phyloP scores from a whole-genome alignment of 257 asterid genomes.

The Plectranthus barbatus region DNA sequence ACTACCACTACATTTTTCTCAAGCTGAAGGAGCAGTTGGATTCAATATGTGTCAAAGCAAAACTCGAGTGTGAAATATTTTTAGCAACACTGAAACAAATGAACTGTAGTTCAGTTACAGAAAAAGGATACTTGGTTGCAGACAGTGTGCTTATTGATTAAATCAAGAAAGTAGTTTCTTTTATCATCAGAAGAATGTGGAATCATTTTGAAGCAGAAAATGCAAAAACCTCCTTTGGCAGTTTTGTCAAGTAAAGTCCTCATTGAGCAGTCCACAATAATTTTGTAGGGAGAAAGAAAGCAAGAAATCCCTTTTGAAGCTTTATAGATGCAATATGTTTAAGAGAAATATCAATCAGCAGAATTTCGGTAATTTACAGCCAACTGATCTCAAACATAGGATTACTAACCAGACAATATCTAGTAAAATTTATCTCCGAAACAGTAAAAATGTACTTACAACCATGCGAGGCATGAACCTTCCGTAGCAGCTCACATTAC shows the following conservation, averaged over 20 bases:
- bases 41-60: neutral
- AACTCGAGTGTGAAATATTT: neutral
- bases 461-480: slow-evolving; percentile 89
- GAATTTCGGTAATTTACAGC: neutral
- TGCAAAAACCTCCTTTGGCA: neutral
- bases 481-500: slow-evolving; percentile 96
- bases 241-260: neutral
- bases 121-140: neutral
- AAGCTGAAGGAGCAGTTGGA: neutral
- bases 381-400: neutral
- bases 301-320: neutral
- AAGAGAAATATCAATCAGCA: neutral
- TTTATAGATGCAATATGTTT: neutral
- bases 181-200: neutral
- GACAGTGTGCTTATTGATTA: neutral
- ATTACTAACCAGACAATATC: neutral
- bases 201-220: neutral
- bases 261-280: neutral
- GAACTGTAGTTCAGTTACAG: neutral
- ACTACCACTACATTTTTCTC: neutral
- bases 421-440: neutral
- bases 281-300: neutral
- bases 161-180: neutral
- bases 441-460: slow-evolving; percentile 46
- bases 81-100: neutral